These are phyloP conservation scores for Symbiodinium natans DNA, from an alignment of 73 alveolate species.

Conservation along the genomic window DNA sequence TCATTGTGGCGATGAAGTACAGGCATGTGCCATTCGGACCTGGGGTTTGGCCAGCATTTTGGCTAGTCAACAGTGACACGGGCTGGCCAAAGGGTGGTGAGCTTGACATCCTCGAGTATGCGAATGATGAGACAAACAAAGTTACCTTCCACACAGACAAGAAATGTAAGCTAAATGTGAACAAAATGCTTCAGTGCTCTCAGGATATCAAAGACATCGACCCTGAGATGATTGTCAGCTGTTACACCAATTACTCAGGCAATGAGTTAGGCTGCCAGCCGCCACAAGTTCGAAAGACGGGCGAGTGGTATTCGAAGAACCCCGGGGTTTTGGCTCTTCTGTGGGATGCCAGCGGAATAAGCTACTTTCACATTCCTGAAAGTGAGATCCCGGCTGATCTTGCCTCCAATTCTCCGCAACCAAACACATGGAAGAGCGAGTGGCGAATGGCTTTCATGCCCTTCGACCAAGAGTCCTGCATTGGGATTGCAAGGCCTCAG, in stretches of 20 bases:
- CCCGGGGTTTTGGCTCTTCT: conserved; percentile 71
- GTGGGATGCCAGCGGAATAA: conserved; percentile 91
- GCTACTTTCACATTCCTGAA: conserved; percentile 72
- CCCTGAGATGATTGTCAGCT: conserved; percentile 65
- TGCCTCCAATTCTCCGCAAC: background rate
- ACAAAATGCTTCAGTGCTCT: conserved; percentile 35
- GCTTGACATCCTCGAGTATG: conserved; percentile 71
- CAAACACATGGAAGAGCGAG: conserved; percentile 62
- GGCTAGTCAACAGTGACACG: background rate
- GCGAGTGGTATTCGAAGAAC: conserved; percentile 83
- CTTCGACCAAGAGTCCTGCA: conserved; percentile 47
- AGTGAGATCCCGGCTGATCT: conserved; percentile 65
- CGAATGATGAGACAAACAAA: conserved; percentile 69
- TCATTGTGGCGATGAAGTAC: conserved; percentile 89
- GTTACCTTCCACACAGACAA: conserved; percentile 88
- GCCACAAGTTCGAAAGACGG: conserved; percentile 70
- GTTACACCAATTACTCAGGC: conserved; percentile 80
- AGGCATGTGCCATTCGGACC: conserved; percentile 82
- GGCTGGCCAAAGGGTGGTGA: conserved; percentile 82
- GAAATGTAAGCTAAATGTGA: conserved; percentile 38
- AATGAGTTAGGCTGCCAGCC: conserved; percentile 82
- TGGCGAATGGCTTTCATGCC: conserved; percentile 94
- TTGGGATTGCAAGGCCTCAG: conserved; percentile 85
- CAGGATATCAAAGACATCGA: conserved; percentile 64
- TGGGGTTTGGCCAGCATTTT: background rate